Evolutionary conservation across 2,329 filamentous ascomycete genomes (phyloP), one percentile per base, ranked within the genome.

Genomic region (Sporothrix schenckii): DNA sequence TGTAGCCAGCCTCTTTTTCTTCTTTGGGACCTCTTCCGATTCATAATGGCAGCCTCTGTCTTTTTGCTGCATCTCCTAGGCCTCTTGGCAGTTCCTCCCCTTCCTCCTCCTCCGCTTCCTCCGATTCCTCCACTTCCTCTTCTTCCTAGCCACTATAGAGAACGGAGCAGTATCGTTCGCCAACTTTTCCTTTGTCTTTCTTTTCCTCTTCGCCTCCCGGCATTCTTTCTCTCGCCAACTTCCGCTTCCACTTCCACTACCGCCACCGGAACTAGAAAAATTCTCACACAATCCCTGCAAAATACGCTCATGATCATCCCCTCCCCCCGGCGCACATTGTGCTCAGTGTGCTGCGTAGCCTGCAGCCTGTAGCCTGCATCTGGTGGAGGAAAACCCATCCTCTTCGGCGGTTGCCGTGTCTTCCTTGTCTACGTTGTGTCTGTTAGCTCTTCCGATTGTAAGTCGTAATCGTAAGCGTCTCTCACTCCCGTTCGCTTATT

Each of bases 261-360:
- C 41, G n/a, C 63, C 27, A 34, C 30, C 27, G 52, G 11, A 21
- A 34, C 19, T 39, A 21, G 50, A 50, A 50, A 65, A 6, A 24
- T 65, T 24, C 47, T 65, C 47, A n/a, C 27, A 39, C 19, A 52
- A 39, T 19, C 63, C 47, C 63, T 66, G 63, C 63, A 66, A 39
- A 47, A 66, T 66, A 53, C 47, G 24, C 39, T 47, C 39, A 63
- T 27, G 47, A 66, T 52, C 24, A 66, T 24, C 63, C 30, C 41
- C 34, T 16, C 41, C 58, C 27, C 39, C n/a, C 13, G 34, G 58
- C 27, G 47, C 63, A 66, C 30, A 66, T 39, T 65, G 44, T 47
- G 44, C 11, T 13, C 13, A 9, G 47, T 19, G 47, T 50, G 49
- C 19, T n/a, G 49, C 6, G 49, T 6, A 19, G 47, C 47, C 47